Percentiles rank a stretch among this genome's conserved stretches.
These are phyloP conservation scores for Ambrosia artemisiifolia DNA, from an alignment of 129 eudicot genomes.

Conservation along the genomic window DNA sequence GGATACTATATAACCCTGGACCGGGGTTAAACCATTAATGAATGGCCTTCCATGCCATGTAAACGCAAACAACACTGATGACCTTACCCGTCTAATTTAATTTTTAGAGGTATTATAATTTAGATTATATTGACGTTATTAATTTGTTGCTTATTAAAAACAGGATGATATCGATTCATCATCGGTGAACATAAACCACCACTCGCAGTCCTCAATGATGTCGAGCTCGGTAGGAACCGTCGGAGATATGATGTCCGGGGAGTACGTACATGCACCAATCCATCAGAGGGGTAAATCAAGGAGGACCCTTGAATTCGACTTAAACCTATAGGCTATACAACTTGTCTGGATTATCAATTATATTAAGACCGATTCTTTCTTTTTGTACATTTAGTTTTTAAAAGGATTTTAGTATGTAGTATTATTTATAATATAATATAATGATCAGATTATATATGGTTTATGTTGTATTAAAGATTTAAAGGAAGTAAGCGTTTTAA, in stretches of 20 bases:
- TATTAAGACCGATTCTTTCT: neutral
- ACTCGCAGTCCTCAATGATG: neutral
- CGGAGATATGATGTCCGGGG: slow-evolving; percentile 1
- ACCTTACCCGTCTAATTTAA: too few relatives aligned
- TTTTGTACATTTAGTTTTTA: neutral
- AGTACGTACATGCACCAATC: neutral
- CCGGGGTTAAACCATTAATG: too few relatives aligned
- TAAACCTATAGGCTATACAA: neutral
- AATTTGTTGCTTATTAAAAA: neutral
- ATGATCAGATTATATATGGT: neutral
- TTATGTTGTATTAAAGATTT: neutral
- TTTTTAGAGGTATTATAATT: neutral
- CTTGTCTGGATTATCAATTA: neutral
- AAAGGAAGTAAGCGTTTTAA: neutral
- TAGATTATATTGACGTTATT: neutral
- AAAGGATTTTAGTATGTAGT: neutral
- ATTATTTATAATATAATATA: neutral
- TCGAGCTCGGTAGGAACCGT: neutral
- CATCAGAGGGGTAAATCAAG: neutral
- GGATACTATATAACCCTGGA: too few relatives aligned
- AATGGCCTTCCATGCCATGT: too few relatives aligned
- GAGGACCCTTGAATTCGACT: neutral
- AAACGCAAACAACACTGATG: too few relatives aligned
- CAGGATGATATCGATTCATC: slow-evolving; percentile 32
- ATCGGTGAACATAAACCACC: slow-evolving; percentile 13